A percentile compares a stretch with the other conserved stretches of the same genome.
Evolutionary conservation across 768 basidiomycete genomes (phyloP).

Genomic region (Gymnopilus dilepis): DNA sequence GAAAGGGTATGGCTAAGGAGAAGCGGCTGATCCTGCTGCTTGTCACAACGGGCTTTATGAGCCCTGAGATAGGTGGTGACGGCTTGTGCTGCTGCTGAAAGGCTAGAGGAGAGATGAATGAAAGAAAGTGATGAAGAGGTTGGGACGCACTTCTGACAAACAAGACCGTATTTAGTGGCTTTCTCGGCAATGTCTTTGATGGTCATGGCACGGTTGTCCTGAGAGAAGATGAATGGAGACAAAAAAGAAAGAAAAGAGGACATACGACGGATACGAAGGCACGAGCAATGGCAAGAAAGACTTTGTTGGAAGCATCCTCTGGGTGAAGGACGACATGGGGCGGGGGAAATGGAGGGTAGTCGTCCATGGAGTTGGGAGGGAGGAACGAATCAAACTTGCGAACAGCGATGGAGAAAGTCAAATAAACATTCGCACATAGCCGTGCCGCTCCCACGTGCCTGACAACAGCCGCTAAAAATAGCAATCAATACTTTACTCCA

Average conservation of each 20-base stretch:
- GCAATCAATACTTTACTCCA: too few species aligned
- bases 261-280: conserved; percentile 77
- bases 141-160: conserved; percentile 71
- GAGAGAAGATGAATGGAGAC: conserved; percentile 22
- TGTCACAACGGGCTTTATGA: conserved; percentile 74
- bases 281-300: conserved; percentile 74
- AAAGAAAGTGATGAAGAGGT: conserved; percentile 12
- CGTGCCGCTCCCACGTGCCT: conserved; percentile 1
- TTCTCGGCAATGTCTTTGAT: conserved; percentile 85
- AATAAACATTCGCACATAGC: conserved; percentile 4
- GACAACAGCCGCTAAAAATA: not conserved
- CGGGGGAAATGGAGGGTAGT: conserved; percentile 53
- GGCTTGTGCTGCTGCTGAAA: conserved; percentile 80
- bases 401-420: not conserved
- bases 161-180: conserved; percentile 64
- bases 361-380: conserved; percentile 20
- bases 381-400: conserved; percentile 27
- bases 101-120: conserved; percentile 42
- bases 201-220: conserved; percentile 86
- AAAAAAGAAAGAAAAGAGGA: conserved; percentile 21
- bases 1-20: conserved; percentile 75
- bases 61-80: conserved; percentile 83
- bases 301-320: conserved; percentile 74
- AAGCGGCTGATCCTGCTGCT: conserved; percentile 73
- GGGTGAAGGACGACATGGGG: conserved; percentile 70